Conservation (phyloP, 2,329 filamentous ascomycete genomes). For the Pseudocercospora fijiensis region DNA sequence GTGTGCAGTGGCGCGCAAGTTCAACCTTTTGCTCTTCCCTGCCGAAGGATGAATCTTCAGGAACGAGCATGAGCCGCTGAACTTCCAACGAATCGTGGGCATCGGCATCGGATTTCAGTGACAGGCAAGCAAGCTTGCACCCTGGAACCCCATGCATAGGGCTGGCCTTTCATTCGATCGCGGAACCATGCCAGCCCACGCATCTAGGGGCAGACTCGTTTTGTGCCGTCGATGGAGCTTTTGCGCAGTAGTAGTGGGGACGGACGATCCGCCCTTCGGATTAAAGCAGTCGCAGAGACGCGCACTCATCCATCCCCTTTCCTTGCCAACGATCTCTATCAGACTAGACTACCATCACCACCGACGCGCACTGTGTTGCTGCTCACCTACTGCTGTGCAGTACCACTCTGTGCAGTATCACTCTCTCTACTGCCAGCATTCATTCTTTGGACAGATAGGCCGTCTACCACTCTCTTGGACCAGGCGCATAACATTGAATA, state of each 20-base stretch:
- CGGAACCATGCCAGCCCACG: conserved; percentile 16
- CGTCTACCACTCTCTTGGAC: conserved; percentile 30
- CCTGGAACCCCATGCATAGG: conserved; percentile 16
- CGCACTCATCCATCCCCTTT: conserved; percentile 23
- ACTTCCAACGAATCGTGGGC: conserved; percentile 3
- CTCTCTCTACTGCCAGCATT: conserved; percentile 33
- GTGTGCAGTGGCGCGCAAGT: conserved; percentile 3
- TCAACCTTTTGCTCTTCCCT: neutral
- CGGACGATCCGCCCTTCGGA: conserved; percentile 9
- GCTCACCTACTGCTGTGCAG: conserved; percentile 37
- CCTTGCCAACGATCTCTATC: conserved; percentile 30
- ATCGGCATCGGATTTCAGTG: conserved; percentile 11
- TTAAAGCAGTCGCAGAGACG: conserved; percentile 43
- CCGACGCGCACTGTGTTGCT: conserved; percentile 34
- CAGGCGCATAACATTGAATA: conserved; percentile 11
- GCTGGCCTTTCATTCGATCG: conserved; percentile 18
- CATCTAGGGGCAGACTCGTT: conserved; percentile 24
- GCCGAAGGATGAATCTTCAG: conserved; percentile 1
- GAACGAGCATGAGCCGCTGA: conserved; percentile 6
- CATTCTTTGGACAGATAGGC: conserved; percentile 29
- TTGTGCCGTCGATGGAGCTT: conserved; percentile 18
- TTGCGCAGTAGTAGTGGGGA: conserved; percentile 17
- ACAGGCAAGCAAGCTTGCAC: conserved; percentile 13
- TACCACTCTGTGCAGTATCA: conserved; percentile 40
- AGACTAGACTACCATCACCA: conserved; percentile 15